A percentile compares a stretch with the other conserved stretches of the same genome.
Evolutionary conservation across 768 basidiomycete species (phyloP).

Genomic region (Suillus placidus): DNA sequence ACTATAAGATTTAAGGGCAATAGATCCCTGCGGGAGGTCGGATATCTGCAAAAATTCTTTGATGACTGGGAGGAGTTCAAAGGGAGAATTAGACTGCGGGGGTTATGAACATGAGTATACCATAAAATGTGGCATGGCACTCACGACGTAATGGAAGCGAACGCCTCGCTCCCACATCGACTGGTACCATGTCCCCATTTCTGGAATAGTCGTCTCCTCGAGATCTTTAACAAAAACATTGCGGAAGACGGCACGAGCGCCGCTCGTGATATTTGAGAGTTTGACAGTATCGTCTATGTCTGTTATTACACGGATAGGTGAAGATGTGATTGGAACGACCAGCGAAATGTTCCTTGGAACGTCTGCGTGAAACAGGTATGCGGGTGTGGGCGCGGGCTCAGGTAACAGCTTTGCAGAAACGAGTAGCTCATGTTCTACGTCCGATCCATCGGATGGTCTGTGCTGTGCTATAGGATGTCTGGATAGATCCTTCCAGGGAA

Average conservation of each 20-base stretch:
- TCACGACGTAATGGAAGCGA: constrained; percentile 86
- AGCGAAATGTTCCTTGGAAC: constrained; percentile 27
- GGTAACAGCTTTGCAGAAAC: constrained; percentile 53
- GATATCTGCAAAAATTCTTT: constrained; percentile 74
- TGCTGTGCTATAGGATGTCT: constrained; percentile 59
- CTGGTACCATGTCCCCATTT: constrained; percentile 81
- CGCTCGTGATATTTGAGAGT: constrained; percentile 69
- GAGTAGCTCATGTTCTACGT: constrained; percentile 49
- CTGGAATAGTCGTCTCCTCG: constrained; percentile 76
- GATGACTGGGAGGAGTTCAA: constrained; percentile 78
- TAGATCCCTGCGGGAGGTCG: constrained; percentile 71
- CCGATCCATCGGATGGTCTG: constrained; percentile 56
- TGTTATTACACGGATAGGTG: constrained; percentile 78
- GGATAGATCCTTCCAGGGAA: constrained; percentile 73
- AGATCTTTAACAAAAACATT: constrained; percentile 92
- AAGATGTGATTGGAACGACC: constrained; percentile 57
- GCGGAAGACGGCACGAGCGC: constrained; percentile 80
- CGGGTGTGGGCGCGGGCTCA: constrained; percentile 32
- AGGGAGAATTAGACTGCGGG: constrained; percentile 82
- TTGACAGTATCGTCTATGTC: constrained; percentile 92
- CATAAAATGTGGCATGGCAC: constrained; percentile 31
- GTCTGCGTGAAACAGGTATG: constrained; percentile 14
- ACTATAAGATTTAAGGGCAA: constrained; percentile 84
- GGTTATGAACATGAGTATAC: constrained; percentile 10
- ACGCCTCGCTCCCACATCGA: constrained; percentile 71